A percentile compares a stretch with the other conserved stretches of the same genome.
Conservation (phyloP, 768 basidiomycete species). For the Lactarius indigo region DNA sequence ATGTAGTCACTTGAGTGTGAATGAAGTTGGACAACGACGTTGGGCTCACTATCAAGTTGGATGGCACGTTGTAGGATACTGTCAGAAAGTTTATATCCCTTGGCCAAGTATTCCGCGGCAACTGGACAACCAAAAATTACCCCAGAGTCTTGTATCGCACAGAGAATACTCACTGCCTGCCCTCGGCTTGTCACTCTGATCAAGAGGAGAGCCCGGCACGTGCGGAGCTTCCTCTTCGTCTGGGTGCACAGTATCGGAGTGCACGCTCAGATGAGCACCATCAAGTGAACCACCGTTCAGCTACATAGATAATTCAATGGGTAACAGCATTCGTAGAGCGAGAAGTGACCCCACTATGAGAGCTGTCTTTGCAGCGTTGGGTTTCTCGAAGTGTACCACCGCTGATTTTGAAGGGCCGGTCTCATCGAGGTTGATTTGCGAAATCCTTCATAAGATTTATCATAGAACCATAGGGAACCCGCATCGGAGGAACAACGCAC, state of each 20-base stretch:
- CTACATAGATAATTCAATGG: slow-evolving; percentile 33
- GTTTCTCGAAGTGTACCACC: slow-evolving; percentile 80
- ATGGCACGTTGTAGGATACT: slow-evolving; percentile 73
- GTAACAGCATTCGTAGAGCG: background rate
- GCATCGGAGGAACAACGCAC: slow-evolving; percentile 37
- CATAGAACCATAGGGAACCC: background rate
- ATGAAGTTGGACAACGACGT: background rate
- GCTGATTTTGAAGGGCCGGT: slow-evolving; percentile 47
- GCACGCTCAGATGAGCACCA: slow-evolving; percentile 63
- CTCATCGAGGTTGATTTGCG: slow-evolving; percentile 54
- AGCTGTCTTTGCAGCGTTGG: slow-evolving; percentile 80
- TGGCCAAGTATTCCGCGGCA: slow-evolving; percentile 90
- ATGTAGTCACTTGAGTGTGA: background rate
- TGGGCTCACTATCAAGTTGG: slow-evolving; percentile 61
- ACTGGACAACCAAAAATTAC: slow-evolving; percentile 40
- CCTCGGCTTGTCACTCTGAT: slow-evolving; percentile 89
- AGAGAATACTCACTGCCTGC: slow-evolving; percentile 61
- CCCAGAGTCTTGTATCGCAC: background rate
- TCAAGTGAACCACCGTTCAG: slow-evolving; percentile 77
- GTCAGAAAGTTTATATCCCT: slow-evolving; percentile 82
- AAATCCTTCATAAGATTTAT: slow-evolving; percentile 48
- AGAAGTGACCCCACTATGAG: slow-evolving; percentile 52
- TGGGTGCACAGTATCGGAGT: slow-evolving; percentile 59
- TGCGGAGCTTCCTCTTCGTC: slow-evolving; percentile 47
- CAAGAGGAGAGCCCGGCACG: slow-evolving; percentile 43